Evolutionary conservation across 116 monocot genomes (phyloP), one percentile per base, ranked within the genome.

Genomic region (Trichopus zeylanicus): DNA sequence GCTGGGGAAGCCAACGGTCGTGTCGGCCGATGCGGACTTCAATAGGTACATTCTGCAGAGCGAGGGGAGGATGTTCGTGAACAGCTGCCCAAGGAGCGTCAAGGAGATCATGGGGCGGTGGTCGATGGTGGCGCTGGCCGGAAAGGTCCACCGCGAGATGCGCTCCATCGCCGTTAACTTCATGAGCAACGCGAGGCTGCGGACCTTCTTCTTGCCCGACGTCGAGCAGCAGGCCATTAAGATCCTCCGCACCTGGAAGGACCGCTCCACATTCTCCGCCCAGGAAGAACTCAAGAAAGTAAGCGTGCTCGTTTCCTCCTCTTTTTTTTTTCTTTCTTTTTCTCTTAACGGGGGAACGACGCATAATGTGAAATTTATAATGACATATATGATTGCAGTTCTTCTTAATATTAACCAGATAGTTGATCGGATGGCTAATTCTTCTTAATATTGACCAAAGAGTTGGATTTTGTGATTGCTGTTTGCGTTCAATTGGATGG

Each of bases 401-500:
- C n/a, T n/a, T n/a, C n/a, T n/a, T n/a, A n/a, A n/a, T n/a, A n/a
- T n/a, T n/a, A n/a, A n/a, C n/a, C n/a, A n/a, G n/a, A n/a, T n/a
- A n/a, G n/a, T n/a, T n/a, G n/a, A n/a, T n/a, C n/a, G n/a, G n/a
- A n/a, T n/a, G n/a, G 42, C 42, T 1, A 42, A 42, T 7, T 1
- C 13, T 16, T 13, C 13, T 16, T 42, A 5, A 8, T 33, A 33
- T 33, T 33, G 32, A 42, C n/a, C n/a, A n/a, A n/a, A n/a, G n/a
- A n/a, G n/a, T n/a, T n/a, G n/a, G n/a, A 0, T 13, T 18, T 42
- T 49, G 0, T 49, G 49, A 0, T 11, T 62, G 55, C 60, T 76
- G 81, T 81, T 81, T 61, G 72, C 81, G 5, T 81, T 81, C 49
- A 71, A 67, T 67, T 13, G 75, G 35, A 81, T 81, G 81, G 81